Evolutionary conservation across 768 basidiomycete species (phyloP), one percentile per base, ranked within the genome.

Genomic region (Auriscalpium orientale): DNA sequence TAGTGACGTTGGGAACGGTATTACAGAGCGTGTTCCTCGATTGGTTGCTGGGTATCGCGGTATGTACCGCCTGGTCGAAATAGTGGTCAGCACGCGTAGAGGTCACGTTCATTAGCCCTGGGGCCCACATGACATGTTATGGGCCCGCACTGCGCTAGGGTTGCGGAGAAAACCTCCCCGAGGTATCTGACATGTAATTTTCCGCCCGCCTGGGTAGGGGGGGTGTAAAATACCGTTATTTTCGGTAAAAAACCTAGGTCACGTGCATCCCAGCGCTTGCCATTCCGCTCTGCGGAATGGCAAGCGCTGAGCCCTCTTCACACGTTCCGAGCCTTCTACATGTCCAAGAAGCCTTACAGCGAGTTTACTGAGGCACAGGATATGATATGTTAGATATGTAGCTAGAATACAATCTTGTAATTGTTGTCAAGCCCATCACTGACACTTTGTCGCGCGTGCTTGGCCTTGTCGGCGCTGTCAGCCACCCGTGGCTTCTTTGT

Each of bases 171-270:
- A 43, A 43, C 40, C 40, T 43, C 40, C 40, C n/a, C 13, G 40
- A 12, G 40, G n/a, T 43, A 13, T 43, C 40, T 43, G 12, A 12
- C 40, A 2, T 2, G 40, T 43, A 43, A 48, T 12, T 33, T 54
- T 47, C 46, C 67, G 67, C 40, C 58, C 62, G 9, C 58, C 62
- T n/a, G 22, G 55, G 52, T 43, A 18, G 7, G 40, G 13, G 13
- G 13, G 12, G n/a, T 43, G 40, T 43, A 43, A 13, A 3, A 13
- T 3, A 43, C 40, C 8, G 12, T 12, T 43, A 43, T 43, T 43
- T 13, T 2, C 40, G 40, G 40, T 43, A 18, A 43, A 43, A 43
- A 43, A 43, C 40, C 40, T 8, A 18, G 5, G 5, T 28, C 40
- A 43, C 40, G 40, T 43, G 40, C 12, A 12, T 2, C 8, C 7